phyloP scores from a whole-genome alignment of 2,329 filamentous ascomycete species.

The Lanzia echinophila region DNA sequence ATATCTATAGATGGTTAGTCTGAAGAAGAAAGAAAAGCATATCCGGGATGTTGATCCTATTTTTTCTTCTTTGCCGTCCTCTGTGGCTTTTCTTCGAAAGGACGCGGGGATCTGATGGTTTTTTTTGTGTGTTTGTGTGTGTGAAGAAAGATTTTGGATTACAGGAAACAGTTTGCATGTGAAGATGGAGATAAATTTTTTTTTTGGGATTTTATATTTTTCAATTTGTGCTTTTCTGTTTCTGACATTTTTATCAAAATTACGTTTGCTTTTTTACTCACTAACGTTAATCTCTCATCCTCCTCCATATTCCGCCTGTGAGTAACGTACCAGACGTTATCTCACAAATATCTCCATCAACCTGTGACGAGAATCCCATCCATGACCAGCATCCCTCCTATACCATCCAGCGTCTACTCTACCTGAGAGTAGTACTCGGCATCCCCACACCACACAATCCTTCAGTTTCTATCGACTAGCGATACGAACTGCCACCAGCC shows the following conservation, averaged over 20 bases:
- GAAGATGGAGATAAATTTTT: too few species aligned
- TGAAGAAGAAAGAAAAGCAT: neutral
- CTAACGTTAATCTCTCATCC: neutral
- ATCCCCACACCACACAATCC: neutral
- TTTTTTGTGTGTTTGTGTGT: too few species aligned
- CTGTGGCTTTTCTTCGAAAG: too few species aligned
- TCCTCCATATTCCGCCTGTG: neutral
- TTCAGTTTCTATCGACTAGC: neutral
- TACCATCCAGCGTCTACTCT: neutral
- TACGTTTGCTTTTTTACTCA: neutral
- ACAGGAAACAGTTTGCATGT: too few species aligned
- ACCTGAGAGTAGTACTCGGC: neutral
- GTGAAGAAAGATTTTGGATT: too few species aligned
- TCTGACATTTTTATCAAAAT: neutral
- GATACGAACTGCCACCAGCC: neutral
- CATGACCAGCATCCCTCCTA: neutral
- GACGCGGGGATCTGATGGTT: too few species aligned
- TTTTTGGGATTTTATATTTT: too few species aligned
- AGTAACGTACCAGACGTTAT: neutral
- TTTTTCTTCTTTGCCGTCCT: too few species aligned
- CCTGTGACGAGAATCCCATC: neutral
- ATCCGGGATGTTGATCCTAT: too few species aligned
- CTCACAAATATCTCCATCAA: neutral
- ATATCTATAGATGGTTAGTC: too few species aligned
- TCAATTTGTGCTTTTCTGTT: neutral